A percentile compares a stretch with the other conserved stretches of the same genome.
Evolutionary conservation across 352 stramenopile species (phyloP).

Genomic region (Phytopythium kandeliae): DNA sequence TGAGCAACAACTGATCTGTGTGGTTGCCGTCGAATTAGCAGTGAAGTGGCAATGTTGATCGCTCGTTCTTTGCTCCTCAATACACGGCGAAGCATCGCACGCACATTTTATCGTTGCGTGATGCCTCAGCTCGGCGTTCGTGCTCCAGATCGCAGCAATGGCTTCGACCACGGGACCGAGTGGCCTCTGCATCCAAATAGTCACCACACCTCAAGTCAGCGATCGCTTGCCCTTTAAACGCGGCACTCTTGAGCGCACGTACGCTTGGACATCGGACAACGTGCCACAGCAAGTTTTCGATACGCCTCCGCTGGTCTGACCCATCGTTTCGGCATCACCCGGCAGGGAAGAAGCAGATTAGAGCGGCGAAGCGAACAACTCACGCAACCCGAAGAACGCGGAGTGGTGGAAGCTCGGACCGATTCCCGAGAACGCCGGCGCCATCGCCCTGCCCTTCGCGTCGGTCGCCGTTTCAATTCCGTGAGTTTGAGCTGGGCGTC

Average conservation of each 20-base stretch:
- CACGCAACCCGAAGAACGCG: background rate
- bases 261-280: background rate
- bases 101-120: background rate
- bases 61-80: too few species aligned
- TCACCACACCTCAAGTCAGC: too few species aligned
- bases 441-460: too few species aligned
- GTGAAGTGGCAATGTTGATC: too few species aligned
- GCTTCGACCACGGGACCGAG: background rate
- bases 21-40: background rate
- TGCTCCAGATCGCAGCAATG: background rate
- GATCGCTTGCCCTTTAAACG: too few species aligned
- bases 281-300: constrained; percentile 1
- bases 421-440: constrained; percentile 25
- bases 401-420: constrained; percentile 12
- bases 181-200: background rate
- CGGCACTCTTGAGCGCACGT: too few species aligned
- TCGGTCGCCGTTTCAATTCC: too few species aligned
- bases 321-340: background rate
- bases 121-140: background rate
- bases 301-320: constrained; percentile 3
- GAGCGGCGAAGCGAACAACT: background rate
- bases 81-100: background rate
- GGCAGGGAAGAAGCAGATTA: background rate
- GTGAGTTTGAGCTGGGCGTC: background rate
- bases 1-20: constrained; percentile 2